Conservation (phyloP, 345 rosid species). For the Erodium maritimum region DNA sequence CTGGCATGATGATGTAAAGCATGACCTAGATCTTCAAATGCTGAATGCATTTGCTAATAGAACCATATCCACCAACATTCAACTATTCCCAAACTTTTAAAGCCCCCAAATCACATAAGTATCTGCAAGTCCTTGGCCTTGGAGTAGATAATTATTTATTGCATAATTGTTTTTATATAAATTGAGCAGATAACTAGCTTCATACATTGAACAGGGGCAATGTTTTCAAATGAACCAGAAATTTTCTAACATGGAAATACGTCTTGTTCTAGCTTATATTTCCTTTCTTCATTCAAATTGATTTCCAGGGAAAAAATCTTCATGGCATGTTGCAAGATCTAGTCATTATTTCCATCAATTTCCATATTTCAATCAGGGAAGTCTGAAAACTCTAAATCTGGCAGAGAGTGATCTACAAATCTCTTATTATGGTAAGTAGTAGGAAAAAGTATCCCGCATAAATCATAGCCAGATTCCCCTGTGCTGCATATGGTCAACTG, state of each 20-base stretch:
- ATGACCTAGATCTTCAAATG: background rate
- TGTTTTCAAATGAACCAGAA: background rate
- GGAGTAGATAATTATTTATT: background rate
- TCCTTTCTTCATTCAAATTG: background rate
- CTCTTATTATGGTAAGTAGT: background rate
- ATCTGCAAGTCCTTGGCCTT: background rate
- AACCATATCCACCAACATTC: background rate
- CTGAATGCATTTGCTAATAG: background rate
- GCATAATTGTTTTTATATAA: background rate
- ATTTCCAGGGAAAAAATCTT: background rate
- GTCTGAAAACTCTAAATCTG: background rate
- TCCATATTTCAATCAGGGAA: background rate
- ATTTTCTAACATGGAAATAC: background rate
- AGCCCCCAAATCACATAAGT: background rate
- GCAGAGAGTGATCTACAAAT: background rate
- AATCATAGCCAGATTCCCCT: background rate
- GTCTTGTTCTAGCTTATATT: background rate
- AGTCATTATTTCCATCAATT: background rate
- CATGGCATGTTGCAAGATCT: background rate
- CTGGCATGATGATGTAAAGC: background rate
- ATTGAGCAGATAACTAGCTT: background rate
- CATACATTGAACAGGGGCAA: background rate
- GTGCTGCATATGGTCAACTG: background rate
- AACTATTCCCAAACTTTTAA: background rate
- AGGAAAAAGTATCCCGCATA: background rate